Percentiles rank a stretch among this genome's conserved stretches.
These are phyloP conservation scores for Agaricus bisporus DNA, from an alignment of 768 basidiomycete genomes.

Conservation along the genomic window DNA sequence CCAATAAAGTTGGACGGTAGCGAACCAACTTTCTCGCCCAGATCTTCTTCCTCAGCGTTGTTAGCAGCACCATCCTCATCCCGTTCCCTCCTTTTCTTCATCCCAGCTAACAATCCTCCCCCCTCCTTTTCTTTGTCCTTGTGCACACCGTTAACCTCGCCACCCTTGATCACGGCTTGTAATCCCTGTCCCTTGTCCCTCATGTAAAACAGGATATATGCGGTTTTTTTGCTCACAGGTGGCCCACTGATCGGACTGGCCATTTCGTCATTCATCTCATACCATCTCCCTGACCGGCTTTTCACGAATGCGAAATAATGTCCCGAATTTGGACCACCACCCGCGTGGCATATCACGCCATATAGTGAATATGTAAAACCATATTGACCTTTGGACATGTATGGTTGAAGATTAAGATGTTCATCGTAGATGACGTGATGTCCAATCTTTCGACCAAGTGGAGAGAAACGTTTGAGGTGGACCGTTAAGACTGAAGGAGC, in stretches of 20 bases:
- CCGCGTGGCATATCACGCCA: constrained; percentile 90
- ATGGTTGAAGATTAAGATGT: constrained; percentile 59
- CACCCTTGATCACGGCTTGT: constrained; percentile 49
- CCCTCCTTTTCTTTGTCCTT: constrained; percentile 10
- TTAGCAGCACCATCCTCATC: constrained; percentile 29
- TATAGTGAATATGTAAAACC: constrained; percentile 83
- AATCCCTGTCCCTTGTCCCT: constrained; percentile 72
- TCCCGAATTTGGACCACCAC: constrained; percentile 88
- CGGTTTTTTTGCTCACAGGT: constrained; percentile 66
- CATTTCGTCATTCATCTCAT: constrained; percentile 90
- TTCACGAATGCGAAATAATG: constrained; percentile 91
- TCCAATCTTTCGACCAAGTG: constrained; percentile 81
- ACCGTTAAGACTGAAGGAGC: constrained; percentile 86
- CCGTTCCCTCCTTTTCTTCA: constrained; percentile 40
- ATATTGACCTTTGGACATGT: constrained; percentile 78
- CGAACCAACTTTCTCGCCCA: constrained; percentile 38
- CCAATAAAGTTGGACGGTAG: constrained; percentile 47
- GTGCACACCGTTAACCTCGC: constrained; percentile 15
- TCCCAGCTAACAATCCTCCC: constrained; percentile 37
- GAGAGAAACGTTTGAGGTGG: constrained; percentile 93
- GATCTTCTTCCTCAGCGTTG: constrained; percentile 32
- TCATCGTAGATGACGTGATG: constrained; percentile 78
- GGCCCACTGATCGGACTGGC: constrained; percentile 39
- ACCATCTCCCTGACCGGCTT: constrained; percentile 66
- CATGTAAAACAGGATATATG: constrained; percentile 92